Base-by-base conservation (phyloP, 768 basidiomycete genomes). In the Amanita muscaria region DNA sequence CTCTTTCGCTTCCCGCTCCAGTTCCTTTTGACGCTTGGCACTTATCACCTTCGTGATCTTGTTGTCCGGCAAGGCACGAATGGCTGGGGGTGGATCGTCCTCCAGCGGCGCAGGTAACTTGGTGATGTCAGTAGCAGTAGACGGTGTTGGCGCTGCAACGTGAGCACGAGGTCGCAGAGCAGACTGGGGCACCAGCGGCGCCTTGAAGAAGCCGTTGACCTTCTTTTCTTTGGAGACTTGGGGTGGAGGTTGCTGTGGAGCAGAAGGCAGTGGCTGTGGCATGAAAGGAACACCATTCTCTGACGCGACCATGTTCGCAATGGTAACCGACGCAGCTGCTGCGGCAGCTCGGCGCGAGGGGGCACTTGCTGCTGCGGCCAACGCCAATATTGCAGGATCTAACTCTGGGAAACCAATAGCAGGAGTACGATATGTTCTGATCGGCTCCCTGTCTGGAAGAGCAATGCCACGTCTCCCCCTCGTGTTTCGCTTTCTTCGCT, bases 381-480 rank as follows among this genome's bases (percentile, higher is more conserved):
- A 60, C 1, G 85, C 84, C 32, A 86, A 65, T 0, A 79, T 79
- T 6, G 83, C 77, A 41, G 85, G 65, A 54, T 85, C 83, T 46
- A 83, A 66, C 56, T 83, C 87, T 3, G 83, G 89, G 72, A 83
- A 88, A 21, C 86, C 87, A 44, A 88, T 77, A 5, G 84, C 87
- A 6, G 89, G 83, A 0, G 93, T 93, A 27, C 96, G 82, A 64
- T 84, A 87, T 5, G 96, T 98, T 62, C 89, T 74, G 58, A 87
- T 76, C 2, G 90, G 85, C 48, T 99, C 94, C 34, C 94, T 81
- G 58, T 99, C 96, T 0, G 96, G 93, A 19, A 98, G 67, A 3
- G 77, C 78, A 46, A 91, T 72, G 11, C 90, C 89, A 23, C 87
- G 69, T 44, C 85, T 69, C 3, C 83, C 83, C 27, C 96, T 77